phyloP scores from a whole-genome alignment of 2,329 filamentous ascomycete species.

The Blastomyces silverae region DNA sequence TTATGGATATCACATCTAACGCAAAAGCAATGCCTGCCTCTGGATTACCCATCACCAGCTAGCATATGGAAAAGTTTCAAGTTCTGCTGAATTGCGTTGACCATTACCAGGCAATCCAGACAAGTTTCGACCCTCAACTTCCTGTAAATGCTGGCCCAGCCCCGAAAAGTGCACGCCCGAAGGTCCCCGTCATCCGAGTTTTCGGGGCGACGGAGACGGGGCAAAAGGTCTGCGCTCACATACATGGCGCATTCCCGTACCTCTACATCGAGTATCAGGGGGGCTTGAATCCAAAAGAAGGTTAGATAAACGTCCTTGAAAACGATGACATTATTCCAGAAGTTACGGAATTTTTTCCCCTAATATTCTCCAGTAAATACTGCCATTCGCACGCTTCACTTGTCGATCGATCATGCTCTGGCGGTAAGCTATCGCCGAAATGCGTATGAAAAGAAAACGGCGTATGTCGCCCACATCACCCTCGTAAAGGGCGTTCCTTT shows the following conservation, averaged over 20 bases:
- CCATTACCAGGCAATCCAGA: conserved; percentile 76
- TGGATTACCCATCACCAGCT: conserved; percentile 16
- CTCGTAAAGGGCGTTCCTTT: conserved; percentile 91
- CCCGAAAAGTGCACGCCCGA: conserved; percentile 57
- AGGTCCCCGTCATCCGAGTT: conserved; percentile 77
- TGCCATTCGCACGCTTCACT: conserved; percentile 70
- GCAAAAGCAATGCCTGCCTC: neutral
- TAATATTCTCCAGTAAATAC: conserved; percentile 53
- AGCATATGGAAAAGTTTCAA: conserved; percentile 66
- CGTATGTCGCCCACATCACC: conserved; percentile 83
- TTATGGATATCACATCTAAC: conserved; percentile 9
- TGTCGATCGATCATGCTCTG: conserved; percentile 85
- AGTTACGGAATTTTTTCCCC: conserved; percentile 16
- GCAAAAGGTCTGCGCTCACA: conserved; percentile 91
- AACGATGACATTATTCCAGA: neutral
- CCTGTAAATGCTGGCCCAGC: conserved; percentile 57
- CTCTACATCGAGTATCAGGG: conserved; percentile 84
- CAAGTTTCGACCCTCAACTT: conserved; percentile 72
- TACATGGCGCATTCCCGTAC: conserved; percentile 94
- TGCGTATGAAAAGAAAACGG: conserved; percentile 58
- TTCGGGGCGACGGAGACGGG: conserved; percentile 93
- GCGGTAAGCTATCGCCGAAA: conserved; percentile 77
- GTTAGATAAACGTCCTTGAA: conserved; percentile 43
- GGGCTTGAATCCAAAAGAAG: conserved; percentile 57
- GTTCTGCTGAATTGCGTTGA: conserved; percentile 94